Percentiles rank a stretch among this genome's conserved stretches.
Evolutionary conservation across 2,329 filamentous ascomycete species (phyloP).

Genomic region (Aaosphaeria arxii): DNA sequence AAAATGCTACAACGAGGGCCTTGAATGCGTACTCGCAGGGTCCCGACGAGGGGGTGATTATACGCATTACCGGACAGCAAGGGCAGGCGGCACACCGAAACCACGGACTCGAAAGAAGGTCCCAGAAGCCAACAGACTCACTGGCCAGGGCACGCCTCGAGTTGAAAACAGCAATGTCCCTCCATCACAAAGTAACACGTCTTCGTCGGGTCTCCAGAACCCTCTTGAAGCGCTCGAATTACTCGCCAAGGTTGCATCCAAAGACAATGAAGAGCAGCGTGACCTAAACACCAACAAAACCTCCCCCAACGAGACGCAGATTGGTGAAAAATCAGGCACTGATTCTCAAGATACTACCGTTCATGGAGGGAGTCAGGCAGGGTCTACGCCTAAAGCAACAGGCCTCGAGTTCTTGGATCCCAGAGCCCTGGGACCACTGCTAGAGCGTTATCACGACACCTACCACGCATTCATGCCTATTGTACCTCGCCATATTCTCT

Average conservation of each 20-base stretch:
- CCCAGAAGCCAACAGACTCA: not conserved
- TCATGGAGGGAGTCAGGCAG: not conserved
- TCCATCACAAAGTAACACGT: not conserved
- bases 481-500: slow-evolving; percentile 1
- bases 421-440: not conserved
- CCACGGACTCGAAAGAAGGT: not conserved
- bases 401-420: not conserved
- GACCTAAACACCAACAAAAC: not conserved
- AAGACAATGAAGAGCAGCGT: not conserved
- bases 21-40: slow-evolving; percentile 2
- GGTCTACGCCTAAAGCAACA: not conserved
- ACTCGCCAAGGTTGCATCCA: slow-evolving; percentile 5
- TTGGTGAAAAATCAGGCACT: not conserved
- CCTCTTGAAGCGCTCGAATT: slow-evolving; percentile 4
- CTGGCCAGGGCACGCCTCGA: not conserved
- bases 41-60: slow-evolving; percentile 5
- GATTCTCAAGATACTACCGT: not conserved
- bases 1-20: slow-evolving; percentile 4
- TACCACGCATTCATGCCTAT: slow-evolving; percentile 7
- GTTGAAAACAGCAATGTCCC: not conserved
- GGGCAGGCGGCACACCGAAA: not conserved
- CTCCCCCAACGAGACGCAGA: not conserved
- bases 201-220: slow-evolving; percentile 1
- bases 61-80: slow-evolving; percentile 1
- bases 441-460: slow-evolving; percentile 5